These are phyloP conservation scores for Phytophthora litchii DNA, from an alignment of 352 stramenopile genomes.

Conservation along the genomic window DNA sequence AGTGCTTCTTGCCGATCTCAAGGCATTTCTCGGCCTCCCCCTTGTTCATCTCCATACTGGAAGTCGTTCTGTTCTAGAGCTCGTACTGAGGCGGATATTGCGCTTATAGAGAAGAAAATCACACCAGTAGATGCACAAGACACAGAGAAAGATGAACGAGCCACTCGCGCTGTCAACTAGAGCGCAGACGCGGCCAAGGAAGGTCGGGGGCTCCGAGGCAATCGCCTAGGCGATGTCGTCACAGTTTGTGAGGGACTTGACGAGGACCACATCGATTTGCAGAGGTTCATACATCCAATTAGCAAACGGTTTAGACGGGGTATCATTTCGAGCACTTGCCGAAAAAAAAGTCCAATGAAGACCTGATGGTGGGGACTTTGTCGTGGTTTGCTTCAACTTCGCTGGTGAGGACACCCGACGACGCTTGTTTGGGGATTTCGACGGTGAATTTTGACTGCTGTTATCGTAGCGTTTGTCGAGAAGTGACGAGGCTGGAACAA, in stretches of 20 bases:
- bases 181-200: neutral
- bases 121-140: slow-evolving; percentile 16
- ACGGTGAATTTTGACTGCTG: slow-evolving; percentile 3
- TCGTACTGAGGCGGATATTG: slow-evolving; percentile 13
- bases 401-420: slow-evolving; percentile 21
- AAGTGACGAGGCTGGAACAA: slow-evolving; percentile 52
- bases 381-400: slow-evolving; percentile 14
- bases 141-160: slow-evolving; percentile 3
- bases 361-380: slow-evolving; percentile 25
- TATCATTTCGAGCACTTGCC: slow-evolving; percentile 29
- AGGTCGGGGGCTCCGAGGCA: slow-evolving; percentile 7
- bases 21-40: slow-evolving; percentile 93
- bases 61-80: neutral
- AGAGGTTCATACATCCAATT: neutral
- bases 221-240: slow-evolving; percentile 22
- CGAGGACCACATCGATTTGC: slow-evolving; percentile 17
- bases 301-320: slow-evolving; percentile 3
- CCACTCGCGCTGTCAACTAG: neutral
- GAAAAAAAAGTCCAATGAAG: slow-evolving; percentile 58
- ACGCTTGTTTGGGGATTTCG: slow-evolving; percentile 24
- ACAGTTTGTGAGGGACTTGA: slow-evolving; percentile 22
- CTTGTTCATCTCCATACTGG: slow-evolving; percentile 91
- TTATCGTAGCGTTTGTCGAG: slow-evolving; percentile 42
- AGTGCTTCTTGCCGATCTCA: slow-evolving; percentile 88
- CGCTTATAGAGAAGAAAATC: slow-evolving; percentile 8